Evolutionary conservation across 176 grass and related monocot genomes (phyloP).

Genomic region (Zoysia japonica): DNA sequence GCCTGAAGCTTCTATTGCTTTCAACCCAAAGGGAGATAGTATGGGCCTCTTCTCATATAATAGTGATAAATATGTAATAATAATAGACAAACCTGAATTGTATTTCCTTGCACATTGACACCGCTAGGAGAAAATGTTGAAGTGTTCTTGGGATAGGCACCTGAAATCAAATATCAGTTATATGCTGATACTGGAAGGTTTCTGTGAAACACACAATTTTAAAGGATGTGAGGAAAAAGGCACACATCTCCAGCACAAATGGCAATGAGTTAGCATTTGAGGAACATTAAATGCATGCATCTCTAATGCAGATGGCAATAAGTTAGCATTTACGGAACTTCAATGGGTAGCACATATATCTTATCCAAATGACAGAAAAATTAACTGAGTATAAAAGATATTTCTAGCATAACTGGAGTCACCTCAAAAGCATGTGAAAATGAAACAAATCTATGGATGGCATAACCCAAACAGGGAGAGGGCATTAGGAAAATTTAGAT

Average conservation of each 20-base stretch:
- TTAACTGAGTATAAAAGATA: neutral
- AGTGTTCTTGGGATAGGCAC: constrained; percentile 61
- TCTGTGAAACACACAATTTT: constrained; percentile 27
- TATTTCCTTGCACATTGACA: constrained; percentile 56
- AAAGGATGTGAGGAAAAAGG: neutral
- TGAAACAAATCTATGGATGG: constrained; percentile 12
- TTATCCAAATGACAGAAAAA: neutral
- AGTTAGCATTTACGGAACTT: neutral
- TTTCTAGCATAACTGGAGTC: neutral
- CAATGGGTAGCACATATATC: neutral
- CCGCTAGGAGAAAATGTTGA: constrained; percentile 58
- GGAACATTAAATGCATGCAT: neutral
- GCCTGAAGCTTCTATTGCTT: constrained; percentile 24
- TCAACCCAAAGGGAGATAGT: constrained; percentile 27
- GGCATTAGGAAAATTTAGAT: constrained; percentile 21
- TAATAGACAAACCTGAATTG: constrained; percentile 69
- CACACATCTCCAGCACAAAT: neutral
- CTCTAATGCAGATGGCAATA: neutral
- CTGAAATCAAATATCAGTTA: constrained; percentile 50
- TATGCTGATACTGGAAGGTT: constrained; percentile 17
- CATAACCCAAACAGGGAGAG: neutral
- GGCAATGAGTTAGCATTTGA: constrained; percentile 4
- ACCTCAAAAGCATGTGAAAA: neutral
- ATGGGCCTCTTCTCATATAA: constrained; percentile 29
- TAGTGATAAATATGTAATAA: constrained; percentile 7